Conservation (phyloP, 192 early-diverging fungal genomes). For the Gonapodya sp. region DNA sequence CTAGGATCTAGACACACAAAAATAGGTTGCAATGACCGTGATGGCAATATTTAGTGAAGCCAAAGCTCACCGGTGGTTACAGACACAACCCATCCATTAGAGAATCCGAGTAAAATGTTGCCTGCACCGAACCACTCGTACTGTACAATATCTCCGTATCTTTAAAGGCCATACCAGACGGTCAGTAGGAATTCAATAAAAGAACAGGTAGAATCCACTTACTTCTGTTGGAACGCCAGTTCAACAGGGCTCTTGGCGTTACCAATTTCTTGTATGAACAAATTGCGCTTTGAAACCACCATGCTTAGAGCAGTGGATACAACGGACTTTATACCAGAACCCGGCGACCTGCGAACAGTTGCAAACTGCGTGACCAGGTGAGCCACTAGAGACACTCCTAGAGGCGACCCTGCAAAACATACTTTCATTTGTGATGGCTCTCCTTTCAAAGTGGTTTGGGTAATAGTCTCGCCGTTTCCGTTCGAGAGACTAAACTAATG, state of each 20-base stretch:
- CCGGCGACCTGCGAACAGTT: slow-evolving; percentile 11
- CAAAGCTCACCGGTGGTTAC: slow-evolving; percentile 22
- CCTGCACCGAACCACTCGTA: slow-evolving; percentile 41
- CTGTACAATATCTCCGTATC: slow-evolving; percentile 32
- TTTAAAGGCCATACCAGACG: not conserved
- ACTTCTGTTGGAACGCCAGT: slow-evolving; percentile 30
- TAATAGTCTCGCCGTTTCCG: slow-evolving; percentile 34
- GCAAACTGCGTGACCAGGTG: slow-evolving; percentile 22
- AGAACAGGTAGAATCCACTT: not conserved
- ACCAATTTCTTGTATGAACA: slow-evolving; percentile 32
- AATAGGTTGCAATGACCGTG: slow-evolving; percentile 9
- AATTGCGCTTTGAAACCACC: slow-evolving; percentile 26
- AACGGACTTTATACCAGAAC: not conserved
- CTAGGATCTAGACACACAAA: slow-evolving; percentile 25
- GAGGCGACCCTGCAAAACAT: no score
- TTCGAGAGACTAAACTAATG: slow-evolving; percentile 37
- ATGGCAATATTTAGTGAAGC: slow-evolving; percentile 7
- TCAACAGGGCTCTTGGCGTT: slow-evolving; percentile 32
- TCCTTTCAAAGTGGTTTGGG: slow-evolving; percentile 29
- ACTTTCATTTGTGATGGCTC: slow-evolving; percentile 37
- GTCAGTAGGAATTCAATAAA: not conserved
- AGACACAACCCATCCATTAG: slow-evolving; percentile 33
- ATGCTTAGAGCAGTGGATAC: slow-evolving; percentile 24
- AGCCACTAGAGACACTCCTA: not conserved
- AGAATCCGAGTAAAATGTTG: slow-evolving; percentile 34